A percentile compares a stretch with the other conserved stretches of the same genome.
Conservation (phyloP, 352 stramenopile genomes). For the Thalassiosira hispida region DNA sequence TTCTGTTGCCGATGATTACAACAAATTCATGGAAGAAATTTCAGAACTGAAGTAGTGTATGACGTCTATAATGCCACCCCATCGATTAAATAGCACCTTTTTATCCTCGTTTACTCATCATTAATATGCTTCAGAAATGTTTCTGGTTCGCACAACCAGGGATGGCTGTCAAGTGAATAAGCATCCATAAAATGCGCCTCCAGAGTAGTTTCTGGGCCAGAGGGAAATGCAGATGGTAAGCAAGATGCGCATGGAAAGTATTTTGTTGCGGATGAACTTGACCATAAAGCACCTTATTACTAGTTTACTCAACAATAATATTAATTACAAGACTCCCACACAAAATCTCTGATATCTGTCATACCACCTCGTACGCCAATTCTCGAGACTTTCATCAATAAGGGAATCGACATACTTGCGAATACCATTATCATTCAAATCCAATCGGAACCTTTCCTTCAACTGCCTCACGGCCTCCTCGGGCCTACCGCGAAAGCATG, state of each 20-base stretch:
- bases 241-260: conserved; percentile 5
- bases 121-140: no score
- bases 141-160: no score
- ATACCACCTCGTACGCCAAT: conserved; percentile 97
- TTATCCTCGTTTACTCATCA: no score
- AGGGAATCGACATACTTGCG: conserved; percentile 95
- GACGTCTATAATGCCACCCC: neutral
- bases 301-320: conserved; percentile 1
- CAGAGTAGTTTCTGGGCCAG: neutral
- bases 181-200: no score
- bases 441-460: conserved; percentile 91
- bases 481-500: conserved; percentile 93
- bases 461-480: conserved; percentile 91
- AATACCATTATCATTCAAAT: conserved; percentile 93
- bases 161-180: no score
- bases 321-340: conserved; percentile 81
- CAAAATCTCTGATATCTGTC: conserved; percentile 90
- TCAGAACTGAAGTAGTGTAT: conserved; percentile 30
- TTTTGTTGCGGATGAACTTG: conserved; percentile 46
- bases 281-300: no score
- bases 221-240: neutral
- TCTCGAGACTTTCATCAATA: conserved; percentile 95
- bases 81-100: neutral
- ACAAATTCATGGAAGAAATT: conserved; percentile 77
- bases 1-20: conserved; percentile 54